Evolutionary conservation across 176 grass and related monocot species (phyloP), one percentile per base, ranked within the genome.

Genomic region (Secale cereale): DNA sequence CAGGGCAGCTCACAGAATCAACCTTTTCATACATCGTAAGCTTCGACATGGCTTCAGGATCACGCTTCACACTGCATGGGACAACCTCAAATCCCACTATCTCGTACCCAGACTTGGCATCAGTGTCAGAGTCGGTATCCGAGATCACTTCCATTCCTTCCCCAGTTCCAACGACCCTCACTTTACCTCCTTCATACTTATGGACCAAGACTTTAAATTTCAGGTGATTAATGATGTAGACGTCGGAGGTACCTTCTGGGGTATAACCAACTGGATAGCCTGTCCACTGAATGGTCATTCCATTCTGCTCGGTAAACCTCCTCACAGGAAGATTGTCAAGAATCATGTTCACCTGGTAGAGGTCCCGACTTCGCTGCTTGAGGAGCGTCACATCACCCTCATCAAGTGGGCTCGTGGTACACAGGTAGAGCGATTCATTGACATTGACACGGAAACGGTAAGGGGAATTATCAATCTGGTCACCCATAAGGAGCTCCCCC

Each of bases 331-430:
- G 91, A 80, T 96, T 96, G 37, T 96, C 94, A 62, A 96, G 81
- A 78, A 96, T 96, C 94, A 93, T 96, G 61, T 96, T 96, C 57
- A 96, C 94, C 81, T 96, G 94, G 77, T 96, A 96, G 25, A 96
- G 78, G 62, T 96, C 91, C 11, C 17, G 84, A 61, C 86, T 93
- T 25, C 94, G 74, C 81, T 96, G 94, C 86, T 96, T 93, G 50
- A 96, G 78, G 36, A 96, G 89, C 35, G 88, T 96, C 77, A 87
- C 81, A 68, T 91, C 89, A 64, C 59, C 78, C 89, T 96, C 91
- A 50, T 91, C 83, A 74, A 96, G 89, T 12, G 91, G 81, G 20
- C 3, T 86, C 23, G 91, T 91, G 52, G 91, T 96, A 78, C 94
- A 96, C 23, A 96, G 84, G 77, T 93, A 96, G 13, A 96, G 84